phyloP scores from a whole-genome alignment of 2,329 filamentous ascomycete genomes.

The Cladophialophora bantiana region DNA sequence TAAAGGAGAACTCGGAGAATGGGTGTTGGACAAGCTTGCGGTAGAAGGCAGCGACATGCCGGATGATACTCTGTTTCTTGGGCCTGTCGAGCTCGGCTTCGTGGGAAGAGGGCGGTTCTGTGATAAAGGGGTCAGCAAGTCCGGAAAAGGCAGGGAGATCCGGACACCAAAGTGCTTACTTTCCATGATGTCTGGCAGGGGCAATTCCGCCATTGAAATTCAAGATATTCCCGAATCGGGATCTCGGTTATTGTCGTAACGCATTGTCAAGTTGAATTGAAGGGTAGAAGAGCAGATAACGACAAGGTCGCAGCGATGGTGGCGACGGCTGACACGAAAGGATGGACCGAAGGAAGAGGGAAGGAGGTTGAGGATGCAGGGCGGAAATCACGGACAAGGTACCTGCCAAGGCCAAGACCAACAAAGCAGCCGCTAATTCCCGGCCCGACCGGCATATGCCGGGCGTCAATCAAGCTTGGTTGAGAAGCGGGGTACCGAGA shows the following conservation, averaged over 20 bases:
- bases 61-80: constrained; percentile 3
- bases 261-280: constrained; percentile 11
- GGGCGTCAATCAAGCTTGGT: neutral
- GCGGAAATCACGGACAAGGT: neutral
- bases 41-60: neutral
- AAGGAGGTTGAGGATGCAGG: neutral
- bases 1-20: constrained; percentile 43
- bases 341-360: neutral
- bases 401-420: neutral
- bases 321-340: neutral
- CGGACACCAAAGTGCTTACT: constrained; percentile 1
- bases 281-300: neutral
- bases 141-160: neutral
- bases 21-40: constrained; percentile 1
- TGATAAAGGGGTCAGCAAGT: constrained; percentile 6
- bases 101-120: constrained; percentile 1
- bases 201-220: neutral
- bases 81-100: constrained; percentile 3
- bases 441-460: neutral
- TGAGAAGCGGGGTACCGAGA: too few relatives aligned
- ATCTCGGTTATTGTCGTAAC: constrained; percentile 26
- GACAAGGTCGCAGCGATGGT: neutral
- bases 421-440: neutral
- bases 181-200: constrained; percentile 6
- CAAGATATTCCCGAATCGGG: constrained; percentile 14